Conservation (phyloP, 129 eudicot genomes). For the Saussurea involucrata region DNA sequence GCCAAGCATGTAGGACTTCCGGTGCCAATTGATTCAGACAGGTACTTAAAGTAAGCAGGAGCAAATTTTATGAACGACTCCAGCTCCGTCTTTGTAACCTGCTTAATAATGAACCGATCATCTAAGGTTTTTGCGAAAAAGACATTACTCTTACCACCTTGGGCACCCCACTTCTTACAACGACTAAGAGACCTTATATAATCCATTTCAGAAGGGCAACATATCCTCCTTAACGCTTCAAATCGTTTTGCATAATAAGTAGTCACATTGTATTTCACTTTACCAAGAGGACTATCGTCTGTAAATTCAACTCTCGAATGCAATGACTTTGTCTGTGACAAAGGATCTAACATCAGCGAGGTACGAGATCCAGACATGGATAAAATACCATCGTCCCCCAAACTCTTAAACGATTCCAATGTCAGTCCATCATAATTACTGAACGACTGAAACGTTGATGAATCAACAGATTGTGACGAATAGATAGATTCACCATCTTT, state of each 20-base stretch:
- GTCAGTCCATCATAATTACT: constrained; percentile 58
- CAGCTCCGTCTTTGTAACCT: constrained; percentile 97
- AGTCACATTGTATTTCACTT: constrained; percentile 79
- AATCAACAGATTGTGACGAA: constrained; percentile 45
- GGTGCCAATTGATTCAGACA: constrained; percentile 75
- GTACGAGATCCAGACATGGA: constrained; percentile 56
- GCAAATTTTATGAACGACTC: constrained; percentile 93
- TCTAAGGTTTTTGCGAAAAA: constrained; percentile 96
- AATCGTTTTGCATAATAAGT: constrained; percentile 77
- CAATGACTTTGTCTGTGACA: constrained; percentile 58
- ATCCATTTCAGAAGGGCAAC: constrained; percentile 93
- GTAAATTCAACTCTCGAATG: constrained; percentile 70
- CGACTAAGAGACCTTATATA: constrained; percentile 77
- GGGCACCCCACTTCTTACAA: constrained; percentile 99
- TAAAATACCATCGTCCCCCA: constrained; percentile 67
- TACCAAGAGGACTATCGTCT: constrained; percentile 67
- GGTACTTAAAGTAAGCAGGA: constrained; percentile 81
- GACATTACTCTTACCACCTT: constrained; percentile 99
- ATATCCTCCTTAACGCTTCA: constrained; percentile 80
- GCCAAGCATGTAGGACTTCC: constrained; percentile 97
- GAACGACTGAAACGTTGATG: constrained; percentile 39
- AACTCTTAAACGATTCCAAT: constrained; percentile 50
- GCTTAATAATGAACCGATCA: constrained; percentile 91
- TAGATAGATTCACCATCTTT: constrained; percentile 38
- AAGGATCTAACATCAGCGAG: constrained; percentile 58